These are phyloP conservation scores for Rhamnella rubrinervis DNA, from an alignment of 331 rosid species.

Conservation along the genomic window DNA sequence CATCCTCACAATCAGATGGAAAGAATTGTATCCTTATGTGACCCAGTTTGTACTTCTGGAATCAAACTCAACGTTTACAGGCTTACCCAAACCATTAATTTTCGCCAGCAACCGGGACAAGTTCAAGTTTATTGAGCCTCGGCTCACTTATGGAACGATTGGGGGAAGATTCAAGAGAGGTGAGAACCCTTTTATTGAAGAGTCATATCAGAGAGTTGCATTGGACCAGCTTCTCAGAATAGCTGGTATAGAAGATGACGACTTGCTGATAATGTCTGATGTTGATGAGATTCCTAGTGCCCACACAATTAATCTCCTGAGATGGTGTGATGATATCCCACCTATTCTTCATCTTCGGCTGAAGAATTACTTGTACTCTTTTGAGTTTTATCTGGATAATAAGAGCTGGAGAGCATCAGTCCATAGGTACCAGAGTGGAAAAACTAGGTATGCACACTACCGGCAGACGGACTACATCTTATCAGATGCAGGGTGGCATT, in stretches of 20 bases:
- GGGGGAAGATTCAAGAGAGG: conserved; percentile 77
- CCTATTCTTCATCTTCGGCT: conserved; percentile 73
- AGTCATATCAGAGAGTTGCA: conserved; percentile 87
- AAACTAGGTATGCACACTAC: conserved; percentile 79
- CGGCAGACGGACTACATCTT: conserved; percentile 60
- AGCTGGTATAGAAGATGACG: conserved; percentile 87
- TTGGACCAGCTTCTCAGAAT: conserved; percentile 71
- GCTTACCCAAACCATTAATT: conserved; percentile 58
- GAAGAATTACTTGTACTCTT: conserved; percentile 81
- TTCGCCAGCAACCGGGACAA: conserved; percentile 57
- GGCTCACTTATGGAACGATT: conserved; percentile 59
- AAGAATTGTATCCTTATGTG: conserved; percentile 73
- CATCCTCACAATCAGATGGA: conserved; percentile 82
- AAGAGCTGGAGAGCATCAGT: conserved; percentile 89
- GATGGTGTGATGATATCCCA: conserved; percentile 81
- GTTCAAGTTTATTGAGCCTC: conserved; percentile 63
- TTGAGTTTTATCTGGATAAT: conserved; percentile 66
- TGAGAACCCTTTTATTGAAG: conserved; percentile 83
- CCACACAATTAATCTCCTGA: conserved; percentile 84
- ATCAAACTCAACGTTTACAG: conserved; percentile 87
- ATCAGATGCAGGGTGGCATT: conserved; percentile 92
- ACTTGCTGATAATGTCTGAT: conserved; percentile 90
- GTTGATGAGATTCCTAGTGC: conserved; percentile 96
- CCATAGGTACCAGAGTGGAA: conserved; percentile 62
- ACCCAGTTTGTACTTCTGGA: conserved; percentile 80